A percentile compares a stretch with the other conserved stretches of the same genome.
Evolutionary conservation across 2,329 filamentous ascomycete species (phyloP).

Genomic region (Bretziella fagacearum): DNA sequence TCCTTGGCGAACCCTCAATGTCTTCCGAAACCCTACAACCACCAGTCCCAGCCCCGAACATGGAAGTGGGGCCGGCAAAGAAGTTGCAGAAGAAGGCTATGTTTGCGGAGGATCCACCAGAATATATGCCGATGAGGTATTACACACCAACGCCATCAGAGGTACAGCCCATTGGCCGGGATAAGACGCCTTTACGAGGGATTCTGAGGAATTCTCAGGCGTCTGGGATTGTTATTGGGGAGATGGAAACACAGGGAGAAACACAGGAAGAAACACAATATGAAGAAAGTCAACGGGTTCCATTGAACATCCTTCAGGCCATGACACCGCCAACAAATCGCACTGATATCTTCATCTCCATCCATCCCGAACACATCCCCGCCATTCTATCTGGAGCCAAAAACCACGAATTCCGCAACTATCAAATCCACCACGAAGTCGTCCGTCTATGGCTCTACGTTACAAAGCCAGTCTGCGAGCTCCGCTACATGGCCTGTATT

Average conservation of each 20-base stretch:
- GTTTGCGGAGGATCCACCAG: conserved; percentile 10
- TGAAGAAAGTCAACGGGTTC: conserved; percentile 33
- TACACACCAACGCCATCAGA: conserved; percentile 9
- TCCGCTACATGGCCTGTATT: conserved; percentile 44
- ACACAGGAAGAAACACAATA: neutral
- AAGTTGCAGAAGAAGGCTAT: conserved; percentile 6
- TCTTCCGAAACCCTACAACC: no score
- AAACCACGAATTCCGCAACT: conserved; percentile 38
- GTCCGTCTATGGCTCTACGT: conserved; percentile 47
- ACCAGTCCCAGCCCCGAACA: no score
- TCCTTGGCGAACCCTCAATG: neutral
- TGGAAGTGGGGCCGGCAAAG: no score
- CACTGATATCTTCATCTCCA: conserved; percentile 37
- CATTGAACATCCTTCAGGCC: conserved; percentile 30
- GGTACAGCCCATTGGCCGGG: neutral
- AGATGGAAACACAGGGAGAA: neutral
- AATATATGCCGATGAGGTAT: conserved; percentile 11
- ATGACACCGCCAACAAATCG: conserved; percentile 32
- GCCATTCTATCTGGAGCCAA: conserved; percentile 33
- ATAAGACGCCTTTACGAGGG: neutral
- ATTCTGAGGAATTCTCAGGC: neutral
- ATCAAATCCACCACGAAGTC: conserved; percentile 37
- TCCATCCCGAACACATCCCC: conserved; percentile 30
- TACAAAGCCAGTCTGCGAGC: conserved; percentile 27
- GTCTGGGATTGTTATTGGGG: neutral